Percentiles rank a stretch among this genome's conserved stretches.
These are phyloP conservation scores for Candida lessepsii DNA, from an alignment of 805 yeast genomes.

Conservation along the genomic window DNA sequence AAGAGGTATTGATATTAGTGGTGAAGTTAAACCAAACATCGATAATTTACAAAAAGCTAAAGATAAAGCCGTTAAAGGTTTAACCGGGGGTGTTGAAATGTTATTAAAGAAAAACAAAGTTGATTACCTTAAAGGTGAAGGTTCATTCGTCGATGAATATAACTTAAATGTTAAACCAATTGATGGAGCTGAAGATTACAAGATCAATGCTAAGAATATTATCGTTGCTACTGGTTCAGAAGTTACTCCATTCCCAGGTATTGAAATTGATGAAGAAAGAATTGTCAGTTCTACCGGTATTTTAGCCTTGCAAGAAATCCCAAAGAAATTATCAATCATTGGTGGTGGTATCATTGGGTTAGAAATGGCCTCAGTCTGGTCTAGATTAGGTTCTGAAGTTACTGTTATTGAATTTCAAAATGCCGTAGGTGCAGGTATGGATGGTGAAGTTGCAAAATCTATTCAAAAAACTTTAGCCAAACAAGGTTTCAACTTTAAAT, in stretches of 20 bases:
- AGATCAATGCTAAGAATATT: constrained; percentile 75
- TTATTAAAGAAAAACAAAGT: constrained; percentile 95
- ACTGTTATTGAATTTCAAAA: constrained; percentile 89
- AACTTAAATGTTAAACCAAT: constrained; percentile 77
- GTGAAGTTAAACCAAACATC: constrained; percentile 72
- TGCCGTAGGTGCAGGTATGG: constrained; percentile 98
- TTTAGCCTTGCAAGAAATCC: constrained; percentile 78
- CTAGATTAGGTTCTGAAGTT: constrained; percentile 93
- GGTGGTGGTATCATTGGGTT: constrained; percentile 99
- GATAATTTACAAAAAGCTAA: constrained; percentile 85
- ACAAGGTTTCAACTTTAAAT: constrained; percentile 93
- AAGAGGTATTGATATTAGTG: constrained; percentile 87
- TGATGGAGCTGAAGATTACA: constrained; percentile 72
- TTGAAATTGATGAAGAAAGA: constrained; percentile 93
- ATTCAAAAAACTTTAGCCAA: constrained; percentile 87
- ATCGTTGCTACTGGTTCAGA: constrained; percentile 98
- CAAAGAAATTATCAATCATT: constrained; percentile 86
- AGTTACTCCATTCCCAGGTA: constrained; percentile 98
- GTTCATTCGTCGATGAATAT: constrained; percentile 81
- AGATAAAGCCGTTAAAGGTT: constrained; percentile 82
- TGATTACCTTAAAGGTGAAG: constrained; percentile 90
- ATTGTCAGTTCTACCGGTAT: constrained; percentile 96
- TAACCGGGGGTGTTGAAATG: constrained; percentile 93
- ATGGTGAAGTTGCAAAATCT: constrained; percentile 86
- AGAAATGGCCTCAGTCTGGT: constrained; percentile 98